These are phyloP conservation scores for Phialemonium atrogriseum DNA, from an alignment of 2,329 filamentous ascomycete species.

Conservation along the genomic window DNA sequence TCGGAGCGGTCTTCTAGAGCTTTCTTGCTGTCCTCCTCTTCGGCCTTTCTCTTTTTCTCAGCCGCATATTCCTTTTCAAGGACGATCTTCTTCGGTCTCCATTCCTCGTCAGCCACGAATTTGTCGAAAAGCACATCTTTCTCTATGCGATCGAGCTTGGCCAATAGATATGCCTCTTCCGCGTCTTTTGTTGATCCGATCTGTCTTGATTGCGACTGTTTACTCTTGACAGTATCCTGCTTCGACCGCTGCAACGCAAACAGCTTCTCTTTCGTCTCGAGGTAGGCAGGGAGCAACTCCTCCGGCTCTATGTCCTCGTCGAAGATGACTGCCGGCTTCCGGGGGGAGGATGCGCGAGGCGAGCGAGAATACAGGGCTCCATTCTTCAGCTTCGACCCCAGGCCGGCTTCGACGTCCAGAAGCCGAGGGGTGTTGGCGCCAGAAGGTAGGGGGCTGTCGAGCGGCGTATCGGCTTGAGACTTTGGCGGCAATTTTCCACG, in stretches of 20 bases:
- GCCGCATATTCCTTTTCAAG: constrained; percentile 54
- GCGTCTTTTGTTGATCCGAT: constrained; percentile 24
- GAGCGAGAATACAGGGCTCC: constrained; percentile 18
- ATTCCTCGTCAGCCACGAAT: constrained; percentile 54
- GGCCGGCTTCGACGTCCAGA: constrained; percentile 22
- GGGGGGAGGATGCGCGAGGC: constrained; percentile 22
- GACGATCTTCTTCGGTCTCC: constrained; percentile 50
- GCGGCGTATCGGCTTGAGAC: constrained; percentile 32
- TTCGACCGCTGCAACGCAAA: constrained; percentile 51
- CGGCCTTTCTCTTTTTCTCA: constrained; percentile 31
- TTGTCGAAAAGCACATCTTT: constrained; percentile 70
- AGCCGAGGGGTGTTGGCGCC: constrained; percentile 41
- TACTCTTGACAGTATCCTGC: constrained; percentile 33
- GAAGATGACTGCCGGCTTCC: constrained; percentile 40
- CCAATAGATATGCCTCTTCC: constrained; percentile 56
- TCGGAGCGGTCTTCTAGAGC: constrained; percentile 16
- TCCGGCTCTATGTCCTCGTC: constrained; percentile 70
- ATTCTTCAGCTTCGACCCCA: constrained; percentile 24
- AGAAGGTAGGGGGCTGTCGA: constrained; percentile 40
- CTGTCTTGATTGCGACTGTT: constrained; percentile 22
- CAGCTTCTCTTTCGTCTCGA: constrained; percentile 64
- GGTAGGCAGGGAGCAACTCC: constrained; percentile 64
- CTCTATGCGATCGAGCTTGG: constrained; percentile 70
- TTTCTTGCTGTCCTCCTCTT: constrained; percentile 22
- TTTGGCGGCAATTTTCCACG: constrained; percentile 28